Base-by-base conservation (phyloP, 106 monocot species). In the Iris macrosiphon region DNA sequence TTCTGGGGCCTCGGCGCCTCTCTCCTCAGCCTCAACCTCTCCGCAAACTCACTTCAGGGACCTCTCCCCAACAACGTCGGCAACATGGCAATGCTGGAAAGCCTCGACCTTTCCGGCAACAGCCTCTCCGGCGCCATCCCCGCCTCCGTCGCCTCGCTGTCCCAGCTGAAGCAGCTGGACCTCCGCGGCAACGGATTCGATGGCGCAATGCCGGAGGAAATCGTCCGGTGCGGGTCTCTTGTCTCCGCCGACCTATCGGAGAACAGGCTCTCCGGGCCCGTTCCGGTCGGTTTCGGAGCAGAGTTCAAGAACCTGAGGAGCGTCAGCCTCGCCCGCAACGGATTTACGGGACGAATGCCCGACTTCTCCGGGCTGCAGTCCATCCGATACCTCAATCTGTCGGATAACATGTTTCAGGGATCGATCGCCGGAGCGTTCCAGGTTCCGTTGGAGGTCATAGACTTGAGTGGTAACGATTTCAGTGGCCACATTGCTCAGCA, bases 391-490 rank as follows among this genome's bases (percentile, higher is more conserved):
- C 83, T 89, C 72, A 91, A 91, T 61, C 66, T 93, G 24, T 93
- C 87, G 0, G 62, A 64, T 28, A 93, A 93, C 64, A 23, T 66
- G 24, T 50, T 93, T 19, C 70, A 69, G 16, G 83, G 79, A 16
- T 69, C 74, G 2, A 52, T 72, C 20, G 30, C 32, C 0, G 61
- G 54, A 4, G 69, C 57, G 14, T 72, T 93, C 54, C 64, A 28
- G 9, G 35, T 17, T 28, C 30, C 61, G 6, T 23, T 87, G 50
- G 50, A 69, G 68, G 53, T 79, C 0, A 19, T 93, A 27, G 92
- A 93, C 58, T 62, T 93, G 71, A 93, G 87, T 56, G 72, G 42
- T 3, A 93, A 93, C 72, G 76, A 80, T 58, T 79, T 93, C 32
- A 55, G 68, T 10, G 77, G 89, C 37, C 45, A 61, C 59, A 40